Conservation (phyloP, 2,329 filamentous ascomycete genomes). For the Trichoderma pleuroti region DNA sequence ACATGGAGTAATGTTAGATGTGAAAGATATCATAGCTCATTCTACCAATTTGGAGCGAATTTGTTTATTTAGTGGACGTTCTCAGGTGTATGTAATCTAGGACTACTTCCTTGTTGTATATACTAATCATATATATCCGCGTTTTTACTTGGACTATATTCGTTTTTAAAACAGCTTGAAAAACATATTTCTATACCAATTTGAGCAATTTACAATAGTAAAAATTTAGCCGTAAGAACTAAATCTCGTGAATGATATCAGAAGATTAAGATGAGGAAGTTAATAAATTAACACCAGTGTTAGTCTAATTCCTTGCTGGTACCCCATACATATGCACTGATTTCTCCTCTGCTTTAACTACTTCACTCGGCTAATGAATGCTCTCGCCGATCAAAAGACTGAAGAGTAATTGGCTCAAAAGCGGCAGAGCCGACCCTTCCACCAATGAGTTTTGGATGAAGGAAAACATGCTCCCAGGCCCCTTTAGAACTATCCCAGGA, state of each 20-base stretch:
- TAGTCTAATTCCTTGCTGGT: background rate
- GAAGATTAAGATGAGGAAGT: background rate
- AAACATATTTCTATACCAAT: too few species aligned
- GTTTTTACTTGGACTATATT: too few species aligned
- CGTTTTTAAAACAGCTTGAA: too few species aligned
- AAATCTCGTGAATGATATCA: background rate
- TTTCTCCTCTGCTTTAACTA: background rate
- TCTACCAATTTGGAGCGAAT: too few species aligned
- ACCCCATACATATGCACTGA: background rate
- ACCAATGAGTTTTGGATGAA: background rate
- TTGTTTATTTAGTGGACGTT: too few species aligned
- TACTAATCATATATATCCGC: too few species aligned
- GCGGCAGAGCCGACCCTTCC: background rate
- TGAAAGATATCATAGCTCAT: too few species aligned
- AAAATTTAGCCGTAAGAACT: too few species aligned
- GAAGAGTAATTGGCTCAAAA: background rate
- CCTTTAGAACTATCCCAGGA: conserved; percentile 42
- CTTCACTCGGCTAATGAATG: background rate
- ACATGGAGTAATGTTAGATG: too few species aligned
- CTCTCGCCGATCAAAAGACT: background rate
- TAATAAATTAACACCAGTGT: background rate
- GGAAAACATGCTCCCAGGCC: conserved; percentile 43
- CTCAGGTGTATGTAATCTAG: too few species aligned
- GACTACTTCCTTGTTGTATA: too few species aligned
- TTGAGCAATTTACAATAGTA: too few species aligned